Conservation (phyloP, 225 moss, liverwort and hornwort genomes). For the Bryum argenteum region DNA sequence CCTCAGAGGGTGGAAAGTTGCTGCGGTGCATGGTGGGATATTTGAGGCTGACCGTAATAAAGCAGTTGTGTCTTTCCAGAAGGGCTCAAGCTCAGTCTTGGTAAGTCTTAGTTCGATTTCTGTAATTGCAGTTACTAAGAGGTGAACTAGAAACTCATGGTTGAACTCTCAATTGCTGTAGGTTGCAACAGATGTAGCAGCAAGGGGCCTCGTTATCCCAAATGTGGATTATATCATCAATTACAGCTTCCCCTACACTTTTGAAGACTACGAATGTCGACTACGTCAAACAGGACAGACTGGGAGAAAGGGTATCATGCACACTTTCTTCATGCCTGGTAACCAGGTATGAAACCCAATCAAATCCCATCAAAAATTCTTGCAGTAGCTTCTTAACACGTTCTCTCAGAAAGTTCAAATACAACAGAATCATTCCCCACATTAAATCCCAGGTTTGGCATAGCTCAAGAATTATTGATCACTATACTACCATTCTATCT, state of each 20-base stretch:
- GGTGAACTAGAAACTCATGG: neutral
- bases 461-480: too few relatives aligned
- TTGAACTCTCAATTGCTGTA: neutral
- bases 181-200: conserved; percentile 75
- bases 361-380: too few relatives aligned
- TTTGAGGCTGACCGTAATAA: conserved; percentile 59
- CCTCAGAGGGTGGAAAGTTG: conserved; percentile 66
- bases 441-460: too few relatives aligned
- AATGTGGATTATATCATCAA: conserved; percentile 83
- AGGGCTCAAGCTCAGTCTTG: conserved; percentile 18
- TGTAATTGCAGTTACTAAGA: neutral
- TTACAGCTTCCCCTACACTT: conserved; percentile 72
- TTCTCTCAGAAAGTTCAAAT: too few relatives aligned
- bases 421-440: too few relatives aligned
- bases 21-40: conserved; percentile 69
- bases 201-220: conserved; percentile 72
- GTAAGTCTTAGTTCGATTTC: neutral
- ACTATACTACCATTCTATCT: too few relatives aligned
- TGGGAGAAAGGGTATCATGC: conserved; percentile 69
- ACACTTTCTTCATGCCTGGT: conserved; percentile 67
- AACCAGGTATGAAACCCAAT: conserved; percentile 48
- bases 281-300: conserved; percentile 62
- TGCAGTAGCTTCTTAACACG: too few relatives aligned
- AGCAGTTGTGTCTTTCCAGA: conserved; percentile 58
- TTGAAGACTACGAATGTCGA: conserved; percentile 69